Base-by-base conservation (phyloP, 2,329 filamentous ascomycete species). In the Phoma sp. region DNA sequence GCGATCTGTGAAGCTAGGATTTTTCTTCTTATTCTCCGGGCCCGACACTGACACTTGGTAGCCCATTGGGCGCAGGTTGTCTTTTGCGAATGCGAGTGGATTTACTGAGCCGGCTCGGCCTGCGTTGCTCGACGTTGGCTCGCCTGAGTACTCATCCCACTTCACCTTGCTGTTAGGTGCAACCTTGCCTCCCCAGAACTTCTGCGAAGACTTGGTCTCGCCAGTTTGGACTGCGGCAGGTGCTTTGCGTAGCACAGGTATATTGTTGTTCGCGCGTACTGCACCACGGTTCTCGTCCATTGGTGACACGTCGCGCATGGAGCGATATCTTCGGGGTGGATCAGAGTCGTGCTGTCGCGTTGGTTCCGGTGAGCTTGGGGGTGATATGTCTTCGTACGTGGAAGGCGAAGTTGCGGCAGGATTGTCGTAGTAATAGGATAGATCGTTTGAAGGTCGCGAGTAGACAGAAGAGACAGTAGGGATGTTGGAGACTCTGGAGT, bases 81-180 rank as follows among this genome's bases (percentile, higher is more conserved):
- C 62, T 57, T 69, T 65, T 0, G 64, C 65, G 29, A 65, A 75
- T 8, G 67, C 61, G 29, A 82, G 81, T 17, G 87, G 84, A 57
- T 81, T 84, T 24, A 84, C 81, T 57, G 85, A 84, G 35, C 81
- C 82, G 24, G 82, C 77, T 54, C 81, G 84, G 13, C 86, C 85
- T 43, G 77, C 64, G 32, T 60, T 66, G 41, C 68, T 82, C n/a
- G 78, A 81, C 5, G 84, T 87, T 35, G 85, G 84, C 66, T 90
- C 87, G 8, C 86, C 87, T 3, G 88, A 88, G 68, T 84, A 85
- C 43, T 83, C 83, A 74, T 91, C 86, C 87, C 87, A 89, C 61
- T 80, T 69, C 6, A 74, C 71, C 54, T 74, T 74, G 51, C 65
- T 65, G 46, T 73, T 71, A 15, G 71, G 69, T 2, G 67, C 66